phyloP scores from a whole-genome alignment of 78 protist genomes.

The Ministeria vibrans region DNA sequence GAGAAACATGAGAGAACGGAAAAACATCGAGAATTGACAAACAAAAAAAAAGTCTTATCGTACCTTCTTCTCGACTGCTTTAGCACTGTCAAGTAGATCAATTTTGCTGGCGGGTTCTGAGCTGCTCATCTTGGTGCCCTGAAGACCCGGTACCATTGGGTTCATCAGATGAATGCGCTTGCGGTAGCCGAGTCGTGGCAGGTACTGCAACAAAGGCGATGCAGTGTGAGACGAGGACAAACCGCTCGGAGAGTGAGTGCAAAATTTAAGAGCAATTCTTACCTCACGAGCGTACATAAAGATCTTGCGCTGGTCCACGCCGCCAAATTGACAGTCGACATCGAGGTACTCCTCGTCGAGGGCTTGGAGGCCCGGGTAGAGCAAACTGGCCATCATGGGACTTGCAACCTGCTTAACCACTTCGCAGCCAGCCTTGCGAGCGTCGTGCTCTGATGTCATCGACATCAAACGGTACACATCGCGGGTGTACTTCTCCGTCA shows the following conservation, averaged over 20 bases:
- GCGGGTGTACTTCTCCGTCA: slow-evolving; percentile 21
- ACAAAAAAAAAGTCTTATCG: too few species aligned
- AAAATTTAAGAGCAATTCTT: too few species aligned
- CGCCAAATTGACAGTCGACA: slow-evolving; percentile 44
- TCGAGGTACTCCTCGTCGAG: slow-evolving; percentile 41
- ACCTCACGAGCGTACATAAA: slow-evolving; percentile 29
- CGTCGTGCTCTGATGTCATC: slow-evolving; percentile 19
- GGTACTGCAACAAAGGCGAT: too few species aligned
- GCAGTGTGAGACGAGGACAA: too few species aligned
- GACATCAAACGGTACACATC: slow-evolving; percentile 15
- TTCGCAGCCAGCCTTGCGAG: slow-evolving; percentile 39
- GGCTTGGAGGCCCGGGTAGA: slow-evolving; percentile 37
- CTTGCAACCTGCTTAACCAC: slow-evolving; percentile 33
- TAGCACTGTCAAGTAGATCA: slow-evolving; percentile 1
- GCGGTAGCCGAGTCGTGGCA: slow-evolving; percentile 33
- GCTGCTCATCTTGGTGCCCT: slow-evolving; percentile 13
- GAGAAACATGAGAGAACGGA: too few species aligned
- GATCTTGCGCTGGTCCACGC: slow-evolving; percentile 51
- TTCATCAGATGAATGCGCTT: slow-evolving; percentile 37
- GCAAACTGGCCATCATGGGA: slow-evolving; percentile 13
- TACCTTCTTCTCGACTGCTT: not conserved
- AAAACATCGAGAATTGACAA: too few species aligned
- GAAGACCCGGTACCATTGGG: slow-evolving; percentile 43
- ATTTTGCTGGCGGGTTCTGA: slow-evolving; percentile 16
- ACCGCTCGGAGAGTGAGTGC: too few species aligned